Conservation (phyloP, 345 rosid genomes). For the Lepidium sativum region DNA sequence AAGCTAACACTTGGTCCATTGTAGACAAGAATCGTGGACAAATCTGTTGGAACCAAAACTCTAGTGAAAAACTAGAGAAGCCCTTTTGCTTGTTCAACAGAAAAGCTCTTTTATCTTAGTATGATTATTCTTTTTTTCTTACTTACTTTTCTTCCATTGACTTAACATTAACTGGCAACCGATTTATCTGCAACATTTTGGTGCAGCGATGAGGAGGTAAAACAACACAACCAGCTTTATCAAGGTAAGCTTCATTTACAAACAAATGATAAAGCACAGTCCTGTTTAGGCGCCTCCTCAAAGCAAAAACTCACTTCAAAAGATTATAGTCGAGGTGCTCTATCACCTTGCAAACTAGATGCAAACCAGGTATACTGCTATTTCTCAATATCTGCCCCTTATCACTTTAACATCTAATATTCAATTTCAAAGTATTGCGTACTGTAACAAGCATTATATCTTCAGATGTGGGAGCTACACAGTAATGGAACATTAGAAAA, state of each 20-base stretch:
- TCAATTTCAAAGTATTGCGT: neutral
- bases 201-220: constrained; percentile 48
- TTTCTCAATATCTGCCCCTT: neutral
- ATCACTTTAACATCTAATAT: neutral
- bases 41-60: constrained; percentile 62
- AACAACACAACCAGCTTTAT: constrained; percentile 30
- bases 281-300: constrained; percentile 72
- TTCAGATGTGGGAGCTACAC: constrained; percentile 79
- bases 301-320: constrained; percentile 57
- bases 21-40: constrained; percentile 38
- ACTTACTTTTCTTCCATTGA: neutral
- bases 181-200: neutral
- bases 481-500: constrained; percentile 51
- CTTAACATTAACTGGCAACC: neutral
- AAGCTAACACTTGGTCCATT: constrained; percentile 50
- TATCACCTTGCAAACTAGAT: constrained; percentile 60
- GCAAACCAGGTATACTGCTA: constrained; percentile 68
- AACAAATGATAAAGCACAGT: constrained; percentile 42
- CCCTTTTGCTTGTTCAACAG: constrained; percentile 64
- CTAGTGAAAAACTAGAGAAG: constrained; percentile 18
- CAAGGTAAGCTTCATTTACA: constrained; percentile 43
- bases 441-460: neutral
- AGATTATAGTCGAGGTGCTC: constrained; percentile 44
- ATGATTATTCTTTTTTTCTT: constrained; percentile 10
- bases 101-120: constrained; percentile 44